These are phyloP conservation scores for Crotalaria pallida DNA, from an alignment of 306 rosid genomes.

Conservation along the genomic window DNA sequence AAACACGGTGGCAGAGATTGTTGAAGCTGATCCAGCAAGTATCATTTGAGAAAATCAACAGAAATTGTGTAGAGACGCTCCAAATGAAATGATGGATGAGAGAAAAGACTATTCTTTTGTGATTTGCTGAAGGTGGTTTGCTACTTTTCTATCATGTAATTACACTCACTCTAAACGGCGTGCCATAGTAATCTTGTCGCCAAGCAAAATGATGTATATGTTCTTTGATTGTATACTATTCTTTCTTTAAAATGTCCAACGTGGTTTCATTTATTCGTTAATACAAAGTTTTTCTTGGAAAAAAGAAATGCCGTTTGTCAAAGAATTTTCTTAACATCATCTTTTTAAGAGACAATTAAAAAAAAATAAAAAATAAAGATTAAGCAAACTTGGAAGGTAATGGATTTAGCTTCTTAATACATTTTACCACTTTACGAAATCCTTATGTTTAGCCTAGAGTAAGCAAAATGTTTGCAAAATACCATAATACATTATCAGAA, in stretches of 20 bases:
- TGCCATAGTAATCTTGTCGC: neutral
- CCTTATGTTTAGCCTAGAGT: too few species aligned
- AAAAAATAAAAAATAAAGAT: too few species aligned
- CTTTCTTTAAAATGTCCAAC: neutral
- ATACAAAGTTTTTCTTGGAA: neutral
- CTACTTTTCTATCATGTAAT: slow-evolving; percentile 45
- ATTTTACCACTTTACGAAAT: too few species aligned
- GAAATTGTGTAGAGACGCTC: slow-evolving; percentile 37
- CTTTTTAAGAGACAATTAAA: too few species aligned
- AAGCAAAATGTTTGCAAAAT: too few species aligned
- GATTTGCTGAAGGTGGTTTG: slow-evolving; percentile 34
- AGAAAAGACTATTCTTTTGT: slow-evolving; percentile 22
- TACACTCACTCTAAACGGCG: neutral
- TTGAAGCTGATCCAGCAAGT: slow-evolving; percentile 55
- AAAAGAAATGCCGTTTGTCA: too few species aligned
- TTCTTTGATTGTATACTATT: neutral
- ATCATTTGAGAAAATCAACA: slow-evolving; percentile 50
- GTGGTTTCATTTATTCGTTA: neutral
- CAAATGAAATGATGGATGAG: slow-evolving; percentile 43
- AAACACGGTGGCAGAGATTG: slow-evolving; percentile 41
- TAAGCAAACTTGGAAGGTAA: too few species aligned
- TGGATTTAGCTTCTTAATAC: too few species aligned
- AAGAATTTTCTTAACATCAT: too few species aligned
- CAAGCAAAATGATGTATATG: slow-evolving; percentile 1
- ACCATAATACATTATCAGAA: too few species aligned